phyloP scores from a whole-genome alignment of 129 eudicot genomes.

The Arctium minus region DNA sequence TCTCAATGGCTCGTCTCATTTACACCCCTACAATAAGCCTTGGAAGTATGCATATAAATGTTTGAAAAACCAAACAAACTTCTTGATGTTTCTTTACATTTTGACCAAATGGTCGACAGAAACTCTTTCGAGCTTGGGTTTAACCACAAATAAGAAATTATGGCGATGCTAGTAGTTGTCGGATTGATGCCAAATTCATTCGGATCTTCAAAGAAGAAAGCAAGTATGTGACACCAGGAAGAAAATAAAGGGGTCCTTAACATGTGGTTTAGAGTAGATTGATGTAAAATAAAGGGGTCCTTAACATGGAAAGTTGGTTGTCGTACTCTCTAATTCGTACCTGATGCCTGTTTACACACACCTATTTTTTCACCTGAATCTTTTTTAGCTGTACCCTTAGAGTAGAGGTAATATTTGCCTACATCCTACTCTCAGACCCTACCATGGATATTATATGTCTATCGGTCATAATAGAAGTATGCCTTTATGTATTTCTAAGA shows the following conservation, averaged over 20 bases:
- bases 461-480: neutral
- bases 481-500: neutral
- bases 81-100: constrained; percentile 1
- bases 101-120: neutral
- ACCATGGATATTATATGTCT: neutral
- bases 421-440: neutral
- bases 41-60: neutral
- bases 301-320: constrained; percentile 10
- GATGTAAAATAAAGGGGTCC: neutral
- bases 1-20: no score
- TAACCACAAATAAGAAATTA: neutral
- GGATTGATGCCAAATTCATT: neutral
- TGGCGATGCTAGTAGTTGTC: neutral
- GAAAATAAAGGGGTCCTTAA: neutral
- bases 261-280: neutral
- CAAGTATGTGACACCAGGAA: neutral
- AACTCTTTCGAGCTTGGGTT: neutral
- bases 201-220: neutral
- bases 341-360: no score
- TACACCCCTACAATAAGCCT: no score
- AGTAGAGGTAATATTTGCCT: no score
- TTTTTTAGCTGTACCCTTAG: no score
- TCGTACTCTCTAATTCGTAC: no score
- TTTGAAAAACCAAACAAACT: constrained; percentile 16
- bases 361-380: no score